Percentiles rank a stretch among this genome's conserved stretches.
Conservation (phyloP, 2,329 filamentous ascomycete genomes). For the Exophiala oligosperma region DNA sequence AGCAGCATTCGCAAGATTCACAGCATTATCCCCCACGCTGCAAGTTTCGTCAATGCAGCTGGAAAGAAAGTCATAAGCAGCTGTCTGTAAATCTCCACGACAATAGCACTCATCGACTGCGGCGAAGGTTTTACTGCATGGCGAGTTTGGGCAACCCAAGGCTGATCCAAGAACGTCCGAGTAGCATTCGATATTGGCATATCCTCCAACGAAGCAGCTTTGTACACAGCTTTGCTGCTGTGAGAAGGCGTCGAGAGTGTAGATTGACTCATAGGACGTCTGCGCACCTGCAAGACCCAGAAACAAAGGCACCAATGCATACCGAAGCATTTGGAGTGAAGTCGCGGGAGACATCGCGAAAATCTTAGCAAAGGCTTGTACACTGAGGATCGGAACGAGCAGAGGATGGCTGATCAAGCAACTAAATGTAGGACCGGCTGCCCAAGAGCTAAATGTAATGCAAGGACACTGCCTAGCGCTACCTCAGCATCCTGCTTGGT, state of each 20-base stretch:
- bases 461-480: too few relatives aligned
- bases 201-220: background rate
- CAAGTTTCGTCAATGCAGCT: conserved; percentile 1
- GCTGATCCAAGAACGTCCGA: conserved; percentile 1
- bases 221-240: conserved; percentile 4
- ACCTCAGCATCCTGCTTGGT: too few relatives aligned
- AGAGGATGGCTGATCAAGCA: too few relatives aligned
- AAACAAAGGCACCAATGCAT: too few relatives aligned
- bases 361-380: too few relatives aligned
- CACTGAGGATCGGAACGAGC: too few relatives aligned
- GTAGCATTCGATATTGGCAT: background rate
- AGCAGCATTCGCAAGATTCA: conserved; percentile 2
- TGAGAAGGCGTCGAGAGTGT: conserved; percentile 4
- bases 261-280: background rate
- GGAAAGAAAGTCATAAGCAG: background rate
- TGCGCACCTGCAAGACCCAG: too few relatives aligned
- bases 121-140: background rate
- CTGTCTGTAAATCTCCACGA: conserved; percentile 1
- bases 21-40: background rate
- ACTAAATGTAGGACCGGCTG: too few relatives aligned
- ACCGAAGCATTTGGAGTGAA: too few relatives aligned
- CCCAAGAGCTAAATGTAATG: too few relatives aligned
- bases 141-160: conserved; percentile 1
- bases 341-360: too few relatives aligned
- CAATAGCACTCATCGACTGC: conserved; percentile 6